phyloP scores from a whole-genome alignment of 371 early-diverging fungal species.

The Mucor sp. region DNA sequence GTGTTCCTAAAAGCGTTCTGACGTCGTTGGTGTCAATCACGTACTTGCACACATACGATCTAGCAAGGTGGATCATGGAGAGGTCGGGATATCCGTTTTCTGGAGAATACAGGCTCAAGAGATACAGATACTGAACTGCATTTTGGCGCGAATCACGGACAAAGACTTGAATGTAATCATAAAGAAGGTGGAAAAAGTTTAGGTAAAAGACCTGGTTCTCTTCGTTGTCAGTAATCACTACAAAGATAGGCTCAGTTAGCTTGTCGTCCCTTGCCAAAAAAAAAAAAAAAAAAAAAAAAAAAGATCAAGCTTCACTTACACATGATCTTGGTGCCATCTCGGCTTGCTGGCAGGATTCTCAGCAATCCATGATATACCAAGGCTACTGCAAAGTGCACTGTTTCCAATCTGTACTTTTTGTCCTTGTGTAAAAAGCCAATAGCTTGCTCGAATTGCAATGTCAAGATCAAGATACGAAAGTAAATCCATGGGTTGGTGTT shows the following conservation, averaged over 20 bases:
- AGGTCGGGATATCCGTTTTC: constrained; percentile 30
- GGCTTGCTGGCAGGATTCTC: constrained; percentile 21
- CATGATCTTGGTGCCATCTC: constrained; percentile 17
- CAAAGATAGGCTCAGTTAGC: background rate
- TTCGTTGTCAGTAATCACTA: constrained; percentile 7
- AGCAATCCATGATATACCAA: constrained; percentile 80
- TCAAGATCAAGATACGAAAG: constrained; percentile 76
- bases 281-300: too few species aligned
- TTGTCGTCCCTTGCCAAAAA: background rate
- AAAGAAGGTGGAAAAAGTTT: constrained; percentile 66
- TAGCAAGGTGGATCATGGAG: constrained; percentile 46
- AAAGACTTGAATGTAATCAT: constrained; percentile 58
- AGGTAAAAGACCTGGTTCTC: constrained; percentile 32
- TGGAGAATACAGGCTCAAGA: constrained; percentile 59
- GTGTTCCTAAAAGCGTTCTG: constrained; percentile 56
- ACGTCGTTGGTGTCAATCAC: constrained; percentile 58
- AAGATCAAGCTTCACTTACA: too few species aligned
- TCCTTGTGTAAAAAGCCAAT: constrained; percentile 63
- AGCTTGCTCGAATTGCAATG: constrained; percentile 85
- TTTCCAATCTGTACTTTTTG: constrained; percentile 67
- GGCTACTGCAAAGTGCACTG: constrained; percentile 88
- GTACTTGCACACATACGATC: constrained; percentile 45
- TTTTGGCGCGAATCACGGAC: constrained; percentile 54
- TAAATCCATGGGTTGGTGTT: constrained; percentile 73
- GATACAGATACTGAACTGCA: constrained; percentile 67